Evolutionary conservation across 176 grass and related monocot species (phyloP), one percentile per base, ranked within the genome.

Genomic region (Echinochloa phyllopogon): DNA sequence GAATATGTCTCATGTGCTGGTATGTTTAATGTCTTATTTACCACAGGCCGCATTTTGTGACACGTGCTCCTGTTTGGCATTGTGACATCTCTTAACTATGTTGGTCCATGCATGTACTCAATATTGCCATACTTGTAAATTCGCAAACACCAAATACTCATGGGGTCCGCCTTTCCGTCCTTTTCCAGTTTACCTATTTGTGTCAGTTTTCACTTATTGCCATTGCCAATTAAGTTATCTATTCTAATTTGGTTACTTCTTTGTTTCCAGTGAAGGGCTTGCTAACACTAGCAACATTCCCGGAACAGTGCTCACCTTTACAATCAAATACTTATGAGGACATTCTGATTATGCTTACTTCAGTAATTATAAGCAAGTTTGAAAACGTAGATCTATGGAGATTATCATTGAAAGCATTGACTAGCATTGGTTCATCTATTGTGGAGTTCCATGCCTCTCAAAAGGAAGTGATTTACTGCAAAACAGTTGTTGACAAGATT

Each of bases 211-310:
- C 17, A 41, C 44, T 55, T n/a, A 37, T 64, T 78, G 38, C 36
- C 75, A 79, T 44, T 65, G 65, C 38, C 79, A 75, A 51, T 40
- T 49, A 69, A 27, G 11, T 49, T 79, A 47, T 78, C 21, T 86
- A 49, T 86, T 52, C 58, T 86, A 80, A 81, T 74, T 87, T 38
- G 47, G 44, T 72, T 77, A 49, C 59, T 87, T 62, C 61, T 73
- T 85, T 65, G 12, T 90, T 86, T 86, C 59, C 85, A 95, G 96
- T 86, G 50, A 95, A 93, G 62, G 91, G 89, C 84, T 89, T 98
- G 79, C 71, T 83, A 82, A 79, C 86, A 69, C 90, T 98, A 79
- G 87, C 91, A 89, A 98, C 93, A 87, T 89, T 98, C 83, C 87
- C 93, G 6, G 80, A 81, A 85, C 71, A 72, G 42, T 94, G 76